Conservation (phyloP, 148 eudicot species). For the Fagopyrum homotropicum region DNA sequence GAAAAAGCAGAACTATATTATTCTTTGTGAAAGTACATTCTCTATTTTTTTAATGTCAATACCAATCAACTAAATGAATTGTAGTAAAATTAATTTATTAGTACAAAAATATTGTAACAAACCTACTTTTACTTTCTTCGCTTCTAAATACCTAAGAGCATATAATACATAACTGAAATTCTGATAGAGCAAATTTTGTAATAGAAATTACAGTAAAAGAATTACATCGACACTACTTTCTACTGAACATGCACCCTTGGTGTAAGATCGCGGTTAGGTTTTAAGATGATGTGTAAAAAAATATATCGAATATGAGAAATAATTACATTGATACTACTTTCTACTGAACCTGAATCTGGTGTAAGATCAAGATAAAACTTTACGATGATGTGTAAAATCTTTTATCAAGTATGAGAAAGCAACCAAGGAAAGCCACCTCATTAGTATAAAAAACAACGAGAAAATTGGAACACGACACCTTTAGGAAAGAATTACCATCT, state of each 20-base stretch:
- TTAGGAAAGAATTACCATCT: background rate
- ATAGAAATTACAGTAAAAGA: background rate
- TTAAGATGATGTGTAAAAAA: background rate
- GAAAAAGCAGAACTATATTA: background rate
- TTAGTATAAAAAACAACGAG: background rate
- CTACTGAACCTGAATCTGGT: background rate
- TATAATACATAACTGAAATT: background rate
- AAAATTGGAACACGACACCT: background rate
- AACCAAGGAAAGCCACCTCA: background rate
- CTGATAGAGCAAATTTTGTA: background rate
- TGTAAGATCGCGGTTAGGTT: background rate
- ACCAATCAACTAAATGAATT: background rate
- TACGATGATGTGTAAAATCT: background rate
- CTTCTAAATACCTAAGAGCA: background rate
- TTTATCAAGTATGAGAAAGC: background rate
- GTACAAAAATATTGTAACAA: background rate
- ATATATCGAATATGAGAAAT: too few relatives aligned
- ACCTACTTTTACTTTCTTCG: background rate
- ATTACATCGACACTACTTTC: background rate
- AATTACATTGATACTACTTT: background rate
- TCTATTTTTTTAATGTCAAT: background rate
- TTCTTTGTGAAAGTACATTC: background rate
- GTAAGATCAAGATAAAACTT: background rate
- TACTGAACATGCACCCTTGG: background rate
- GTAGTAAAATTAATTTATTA: background rate